These are phyloP conservation scores for Coniophora puteana DNA, from an alignment of 1,284 basidiomycete species.

Conservation along the genomic window DNA sequence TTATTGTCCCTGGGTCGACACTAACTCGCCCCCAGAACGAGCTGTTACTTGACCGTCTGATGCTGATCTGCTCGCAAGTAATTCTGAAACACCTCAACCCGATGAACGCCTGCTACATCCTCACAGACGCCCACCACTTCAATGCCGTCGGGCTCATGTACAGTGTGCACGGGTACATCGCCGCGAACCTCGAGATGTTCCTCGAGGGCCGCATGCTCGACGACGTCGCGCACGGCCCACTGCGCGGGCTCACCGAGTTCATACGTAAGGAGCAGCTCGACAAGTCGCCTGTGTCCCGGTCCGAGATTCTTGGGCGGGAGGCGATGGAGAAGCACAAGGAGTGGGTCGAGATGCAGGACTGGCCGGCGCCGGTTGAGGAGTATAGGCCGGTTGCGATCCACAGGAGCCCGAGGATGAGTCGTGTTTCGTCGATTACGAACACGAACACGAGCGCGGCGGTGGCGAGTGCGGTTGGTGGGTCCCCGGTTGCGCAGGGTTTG, in stretches of 20 bases:
- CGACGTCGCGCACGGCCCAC: conserved; percentile 65
- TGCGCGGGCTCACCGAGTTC: conserved; percentile 67
- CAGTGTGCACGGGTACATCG: conserved; percentile 80
- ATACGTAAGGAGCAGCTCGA: conserved; percentile 61
- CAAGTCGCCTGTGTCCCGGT: conserved; percentile 67
- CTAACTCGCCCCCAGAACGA: conserved; percentile 65
- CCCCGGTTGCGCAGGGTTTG: conserved; percentile 15
- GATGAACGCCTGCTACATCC: conserved; percentile 78
- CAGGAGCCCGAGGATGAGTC: conserved; percentile 16
- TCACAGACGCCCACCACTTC: conserved; percentile 81
- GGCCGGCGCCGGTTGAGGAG: conserved; percentile 64
- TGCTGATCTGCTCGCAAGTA: conserved; percentile 78
- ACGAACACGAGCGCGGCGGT: too few relatives aligned
- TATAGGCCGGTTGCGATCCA: conserved; percentile 37
- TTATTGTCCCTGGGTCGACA: background rate
- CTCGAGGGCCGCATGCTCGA: conserved; percentile 81
- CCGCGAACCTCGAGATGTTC: conserved; percentile 84
- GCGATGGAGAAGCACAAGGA: conserved; percentile 66
- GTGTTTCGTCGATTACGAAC: conserved; percentile 10
- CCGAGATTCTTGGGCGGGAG: conserved; percentile 48
- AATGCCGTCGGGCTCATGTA: conserved; percentile 70
- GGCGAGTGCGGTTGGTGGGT: conserved; percentile 30
- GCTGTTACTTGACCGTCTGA: conserved; percentile 81
- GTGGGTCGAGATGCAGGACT: conserved; percentile 81
- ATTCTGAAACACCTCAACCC: conserved; percentile 71